Conservation (phyloP, 148 eudicot genomes). For the Vaccinium darrowii region DNA sequence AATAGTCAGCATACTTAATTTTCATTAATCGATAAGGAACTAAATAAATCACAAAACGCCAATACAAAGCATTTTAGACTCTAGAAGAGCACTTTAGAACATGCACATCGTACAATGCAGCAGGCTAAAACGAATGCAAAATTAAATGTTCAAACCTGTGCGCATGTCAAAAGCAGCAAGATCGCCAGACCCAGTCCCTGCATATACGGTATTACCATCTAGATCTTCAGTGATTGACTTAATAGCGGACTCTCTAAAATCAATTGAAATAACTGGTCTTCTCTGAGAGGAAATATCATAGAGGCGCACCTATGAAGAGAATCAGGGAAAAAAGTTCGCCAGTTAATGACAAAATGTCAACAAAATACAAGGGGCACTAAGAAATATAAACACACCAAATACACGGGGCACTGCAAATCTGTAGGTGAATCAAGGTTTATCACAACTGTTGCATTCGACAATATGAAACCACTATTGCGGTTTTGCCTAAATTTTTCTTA, state of each 20-base stretch:
- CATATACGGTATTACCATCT: slow-evolving; percentile 76
- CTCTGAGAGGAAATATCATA: slow-evolving; percentile 90
- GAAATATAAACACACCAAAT: not conserved
- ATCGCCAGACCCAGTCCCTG: slow-evolving; percentile 91
- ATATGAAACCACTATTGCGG: no score
- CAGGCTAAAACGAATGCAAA: not conserved
- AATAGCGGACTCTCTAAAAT: slow-evolving; percentile 80
- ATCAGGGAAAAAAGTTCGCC: slow-evolving; percentile 14
- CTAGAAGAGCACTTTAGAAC: not conserved
- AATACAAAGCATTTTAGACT: not conserved
- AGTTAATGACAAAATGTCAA: not conserved
- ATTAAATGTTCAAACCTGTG: slow-evolving; percentile 54
- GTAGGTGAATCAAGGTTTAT: no score
- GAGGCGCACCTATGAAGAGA: slow-evolving; percentile 65
- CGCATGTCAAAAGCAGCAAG: slow-evolving; percentile 91
- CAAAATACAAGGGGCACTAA: not conserved
- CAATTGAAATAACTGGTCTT: slow-evolving; percentile 84
- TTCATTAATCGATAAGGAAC: not conserved
- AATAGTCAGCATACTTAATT: not conserved
- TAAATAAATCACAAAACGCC: not conserved
- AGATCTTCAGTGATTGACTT: slow-evolving; percentile 81
- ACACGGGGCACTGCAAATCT: no score
- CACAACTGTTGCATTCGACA: no score
- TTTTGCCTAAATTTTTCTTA: no score
- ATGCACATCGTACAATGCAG: not conserved